phyloP scores from a whole-genome alignment of 352 stramenopile species.

The Globisporangium paddicum region DNA sequence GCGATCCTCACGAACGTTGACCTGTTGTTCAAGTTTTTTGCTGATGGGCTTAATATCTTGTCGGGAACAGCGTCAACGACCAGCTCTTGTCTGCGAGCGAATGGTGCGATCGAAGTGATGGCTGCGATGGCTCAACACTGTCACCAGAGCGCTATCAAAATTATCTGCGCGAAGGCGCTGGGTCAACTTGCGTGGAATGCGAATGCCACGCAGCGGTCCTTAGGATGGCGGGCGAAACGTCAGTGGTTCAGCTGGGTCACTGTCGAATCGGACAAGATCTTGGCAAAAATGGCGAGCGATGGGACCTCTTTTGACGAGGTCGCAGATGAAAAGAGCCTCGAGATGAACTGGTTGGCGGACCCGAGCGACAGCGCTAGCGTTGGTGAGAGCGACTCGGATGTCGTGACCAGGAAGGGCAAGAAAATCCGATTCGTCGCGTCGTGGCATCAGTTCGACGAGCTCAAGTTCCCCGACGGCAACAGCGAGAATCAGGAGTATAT shows the following conservation, averaged over 20 bases:
- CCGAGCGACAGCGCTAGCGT: conserved; percentile 23
- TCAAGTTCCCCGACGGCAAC: conserved; percentile 36
- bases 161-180: conserved; percentile 46
- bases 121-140: conserved; percentile 37
- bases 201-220: conserved; percentile 40
- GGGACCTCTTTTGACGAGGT: conserved; percentile 46
- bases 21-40: conserved; percentile 63
- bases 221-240: conserved; percentile 67
- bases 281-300: conserved; percentile 22
- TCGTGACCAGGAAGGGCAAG: conserved; percentile 20
- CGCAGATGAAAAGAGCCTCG: conserved; percentile 24
- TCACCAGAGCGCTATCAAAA: conserved; percentile 27
- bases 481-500: conserved; percentile 63
- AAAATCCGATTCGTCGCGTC: conserved; percentile 45
- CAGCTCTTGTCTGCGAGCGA: conserved; percentile 50
- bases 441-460: conserved; percentile 55
- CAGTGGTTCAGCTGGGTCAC: conserved; percentile 58
- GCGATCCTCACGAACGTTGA: conserved; percentile 62
- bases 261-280: conserved; percentile 25
- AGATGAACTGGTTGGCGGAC: conserved; percentile 62
- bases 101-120: conserved; percentile 65
- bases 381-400: conserved; percentile 30
- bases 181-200: conserved; percentile 66
- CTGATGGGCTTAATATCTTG: conserved; percentile 49
- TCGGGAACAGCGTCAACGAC: conserved; percentile 35